phyloP scores from a whole-genome alignment of 306 rosid genomes.

The Arachis hypogaea region DNA sequence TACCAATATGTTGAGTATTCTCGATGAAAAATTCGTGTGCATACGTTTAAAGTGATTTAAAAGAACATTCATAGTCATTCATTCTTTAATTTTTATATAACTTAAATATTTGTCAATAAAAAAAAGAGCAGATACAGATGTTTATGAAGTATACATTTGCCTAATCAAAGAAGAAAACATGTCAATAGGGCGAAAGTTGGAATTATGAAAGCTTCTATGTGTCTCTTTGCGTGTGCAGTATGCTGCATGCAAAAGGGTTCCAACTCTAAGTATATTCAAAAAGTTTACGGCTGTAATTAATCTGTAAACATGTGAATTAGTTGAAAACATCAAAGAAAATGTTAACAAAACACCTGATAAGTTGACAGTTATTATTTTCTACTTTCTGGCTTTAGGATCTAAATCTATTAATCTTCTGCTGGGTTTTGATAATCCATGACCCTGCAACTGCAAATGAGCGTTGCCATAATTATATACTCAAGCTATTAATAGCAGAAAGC shows the following conservation, averaged over 20 bases:
- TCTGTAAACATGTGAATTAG: not conserved
- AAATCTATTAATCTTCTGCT: not conserved
- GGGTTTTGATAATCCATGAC: not conserved
- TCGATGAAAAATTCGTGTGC: too few relatives aligned
- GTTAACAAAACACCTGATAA: not conserved
- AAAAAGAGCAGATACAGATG: too few relatives aligned
- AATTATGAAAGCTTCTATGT: not conserved
- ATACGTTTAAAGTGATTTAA: too few relatives aligned
- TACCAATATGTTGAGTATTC: too few relatives aligned
- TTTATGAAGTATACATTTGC: constrained; percentile 6
- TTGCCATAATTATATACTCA: constrained; percentile 4
- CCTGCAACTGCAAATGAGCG: not conserved
- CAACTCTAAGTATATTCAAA: not conserved
- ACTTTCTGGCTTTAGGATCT: too few relatives aligned
- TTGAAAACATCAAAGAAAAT: not conserved
- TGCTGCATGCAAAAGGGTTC: not conserved
- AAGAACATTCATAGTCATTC: too few relatives aligned
- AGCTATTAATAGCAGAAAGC: constrained; percentile 2
- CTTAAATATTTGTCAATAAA: too few relatives aligned
- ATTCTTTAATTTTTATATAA: too few relatives aligned
- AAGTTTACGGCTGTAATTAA: not conserved
- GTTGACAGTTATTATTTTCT: too few relatives aligned
- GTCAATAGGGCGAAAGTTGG: constrained; percentile 23
- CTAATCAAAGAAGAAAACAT: constrained; percentile 6
- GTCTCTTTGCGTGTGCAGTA: not conserved